Evolutionary conservation across 495 filamentous ascomycete species (phyloP).

Genomic region (Penicillium samsonianum): DNA sequence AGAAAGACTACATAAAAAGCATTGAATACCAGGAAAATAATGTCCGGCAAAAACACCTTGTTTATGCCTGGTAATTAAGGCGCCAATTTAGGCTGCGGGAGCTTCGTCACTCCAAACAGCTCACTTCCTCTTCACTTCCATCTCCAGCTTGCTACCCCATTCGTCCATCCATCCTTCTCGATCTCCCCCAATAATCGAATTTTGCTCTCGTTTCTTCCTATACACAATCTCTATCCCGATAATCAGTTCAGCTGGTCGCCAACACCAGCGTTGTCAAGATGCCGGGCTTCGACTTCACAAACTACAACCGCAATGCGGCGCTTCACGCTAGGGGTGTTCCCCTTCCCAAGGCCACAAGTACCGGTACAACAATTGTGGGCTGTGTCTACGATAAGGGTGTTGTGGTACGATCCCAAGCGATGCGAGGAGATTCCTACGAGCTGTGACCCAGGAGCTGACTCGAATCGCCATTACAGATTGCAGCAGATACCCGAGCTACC

Average conservation of each 20-base stretch:
- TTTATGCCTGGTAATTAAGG: constrained; percentile 37
- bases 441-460: constrained; percentile 18
- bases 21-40: constrained; percentile 27
- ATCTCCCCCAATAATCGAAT: constrained; percentile 9
- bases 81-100: constrained; percentile 40
- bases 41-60: constrained; percentile 39
- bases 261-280: constrained; percentile 56
- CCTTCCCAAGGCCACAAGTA: constrained; percentile 95
- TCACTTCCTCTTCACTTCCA: constrained; percentile 28
- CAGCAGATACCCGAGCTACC: constrained; percentile 96
- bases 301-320: constrained; percentile 96
- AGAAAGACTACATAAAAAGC: constrained; percentile 9
- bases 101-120: constrained; percentile 48
- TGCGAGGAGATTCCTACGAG: background rate
- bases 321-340: constrained; percentile 92
- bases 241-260: constrained; percentile 10
- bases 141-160: constrained; percentile 26
- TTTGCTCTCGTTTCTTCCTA: constrained; percentile 1
- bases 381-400: constrained; percentile 97
- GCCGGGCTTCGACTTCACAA: constrained; percentile 99
- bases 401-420: constrained; percentile 60
- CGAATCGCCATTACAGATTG: constrained; percentile 60
- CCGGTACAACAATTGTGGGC: constrained; percentile 98
- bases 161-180: constrained; percentile 19
- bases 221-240: constrained; percentile 1